These are phyloP conservation scores for Mallotus japonicus DNA, from an alignment of 441 rosid species.

Conservation along the genomic window DNA sequence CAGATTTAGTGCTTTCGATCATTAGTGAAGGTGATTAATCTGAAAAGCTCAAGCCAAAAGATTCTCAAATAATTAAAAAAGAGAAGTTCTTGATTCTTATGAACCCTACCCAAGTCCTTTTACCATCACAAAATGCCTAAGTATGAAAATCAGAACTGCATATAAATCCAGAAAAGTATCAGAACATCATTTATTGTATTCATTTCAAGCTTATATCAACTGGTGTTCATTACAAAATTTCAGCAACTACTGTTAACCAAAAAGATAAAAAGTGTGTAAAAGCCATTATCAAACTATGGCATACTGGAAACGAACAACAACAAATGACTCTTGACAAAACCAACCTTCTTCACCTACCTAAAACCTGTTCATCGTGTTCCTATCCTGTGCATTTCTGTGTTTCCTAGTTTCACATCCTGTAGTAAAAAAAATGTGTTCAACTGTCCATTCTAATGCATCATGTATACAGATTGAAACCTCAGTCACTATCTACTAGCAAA, in stretches of 20 bases:
- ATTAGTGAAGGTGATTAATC: too few species aligned
- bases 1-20: too few species aligned
- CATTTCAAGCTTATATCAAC: background rate
- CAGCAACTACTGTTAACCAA: background rate
- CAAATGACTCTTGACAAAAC: background rate
- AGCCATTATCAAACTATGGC: background rate
- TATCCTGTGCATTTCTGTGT: constrained; percentile 26
- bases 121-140: too few species aligned
- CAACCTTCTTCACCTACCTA: constrained; percentile 3
- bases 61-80: too few species aligned
- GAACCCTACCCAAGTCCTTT: too few species aligned
- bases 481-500: constrained; percentile 7
- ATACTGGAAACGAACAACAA: background rate
- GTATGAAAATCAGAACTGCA: too few species aligned
- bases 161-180: too few species aligned
- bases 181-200: background rate
- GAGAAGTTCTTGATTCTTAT: too few species aligned
- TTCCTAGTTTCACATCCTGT: constrained; percentile 21
- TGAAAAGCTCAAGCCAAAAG: too few species aligned
- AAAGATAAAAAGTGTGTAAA: background rate
- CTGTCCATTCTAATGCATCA: background rate
- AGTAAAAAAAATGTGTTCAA: constrained; percentile 15
- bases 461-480: constrained; percentile 11
- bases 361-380: constrained; percentile 21
- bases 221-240: constrained; percentile 1